These are phyloP conservation scores for Saccharomyces hybrid DNA, from an alignment of 1,139 yeast genomes.

Conservation along the genomic window DNA sequence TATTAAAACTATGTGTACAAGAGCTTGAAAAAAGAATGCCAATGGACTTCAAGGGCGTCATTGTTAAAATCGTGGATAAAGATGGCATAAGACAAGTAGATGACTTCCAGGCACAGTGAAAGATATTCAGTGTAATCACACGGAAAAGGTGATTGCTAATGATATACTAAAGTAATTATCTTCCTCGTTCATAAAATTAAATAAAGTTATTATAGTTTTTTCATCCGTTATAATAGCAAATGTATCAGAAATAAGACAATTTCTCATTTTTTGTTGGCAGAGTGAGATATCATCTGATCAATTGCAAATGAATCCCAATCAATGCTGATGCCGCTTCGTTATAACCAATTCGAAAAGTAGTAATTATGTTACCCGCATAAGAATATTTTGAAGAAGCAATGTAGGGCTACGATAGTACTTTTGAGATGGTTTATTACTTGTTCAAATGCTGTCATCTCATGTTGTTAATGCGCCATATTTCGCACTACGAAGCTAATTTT, in stretches of 20 bases:
- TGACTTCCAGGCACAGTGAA: constrained; percentile 8
- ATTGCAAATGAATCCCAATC: neutral
- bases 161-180: neutral
- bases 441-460: neutral
- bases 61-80: constrained; percentile 67
- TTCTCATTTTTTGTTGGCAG: neutral
- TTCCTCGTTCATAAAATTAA: neutral
- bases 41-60: constrained; percentile 87
- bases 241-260: neutral
- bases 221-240: neutral
- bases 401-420: neutral
- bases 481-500: neutral
- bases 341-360: neutral
- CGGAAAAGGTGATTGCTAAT: neutral
- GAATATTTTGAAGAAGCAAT: neutral
- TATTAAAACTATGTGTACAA: constrained; percentile 63
- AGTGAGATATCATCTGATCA: neutral
- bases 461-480: neutral
- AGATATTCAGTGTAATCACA: neutral
- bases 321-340: neutral
- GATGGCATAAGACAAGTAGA: constrained; percentile 57
- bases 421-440: neutral
- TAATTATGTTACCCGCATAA: neutral
- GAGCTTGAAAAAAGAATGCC: constrained; percentile 90
- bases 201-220: constrained; percentile 1